Base-by-base conservation (phyloP, 2,329 filamentous ascomycete genomes). In the Calonectria pteridis region DNA sequence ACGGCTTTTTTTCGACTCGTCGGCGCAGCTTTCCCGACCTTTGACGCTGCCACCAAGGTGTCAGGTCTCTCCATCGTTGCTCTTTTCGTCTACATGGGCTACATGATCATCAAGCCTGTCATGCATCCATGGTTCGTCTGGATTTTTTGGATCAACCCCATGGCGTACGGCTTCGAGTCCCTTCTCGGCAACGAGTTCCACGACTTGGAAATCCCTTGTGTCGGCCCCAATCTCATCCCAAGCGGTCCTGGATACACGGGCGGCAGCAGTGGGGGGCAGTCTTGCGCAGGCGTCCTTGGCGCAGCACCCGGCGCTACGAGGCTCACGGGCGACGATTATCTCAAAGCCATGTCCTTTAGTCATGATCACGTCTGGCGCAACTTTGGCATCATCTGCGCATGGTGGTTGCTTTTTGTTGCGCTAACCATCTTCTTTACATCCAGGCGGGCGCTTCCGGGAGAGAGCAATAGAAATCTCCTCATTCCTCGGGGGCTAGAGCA, bases 151-250 rank as follows among this genome's bases (percentile, higher is more conserved):
- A 88, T 93, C 28, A 88, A 93, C 75, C 93, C 93, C 0, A 84
- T 95, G 5, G 90, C 93, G 0, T 95, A 94, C 72, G 91, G 88
- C 0, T 95, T 94, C 71, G 91, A 94, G 76, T 89, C 89, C 0
- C 82, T 95, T 0, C 87, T 95, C 79, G 86, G 91, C 0, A 95
- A 95, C 77, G 93, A 95, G 80, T 94, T 95, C 71, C 88, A 93
- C 75, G 84, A 84, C 40, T 84, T 93, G 79, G 85, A 79, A 2
- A 87, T 91, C n/a, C 83, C 85, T 0, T 92, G 90, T 71, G 86
- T 87, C 4, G 86, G 84, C 3, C 75, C 73, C 33, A 90, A 89
- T 72, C 81, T 92, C 6, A 84, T 91, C 5, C 90, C 90, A 0
- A 86, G 81, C 63, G 89, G 89, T 0, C 84, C 86, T 0, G 84